Evolutionary conservation across 352 stramenopile genomes (phyloP), one percentile per base, ranked within the genome.

Genomic region (Phytophthora megakarya): DNA sequence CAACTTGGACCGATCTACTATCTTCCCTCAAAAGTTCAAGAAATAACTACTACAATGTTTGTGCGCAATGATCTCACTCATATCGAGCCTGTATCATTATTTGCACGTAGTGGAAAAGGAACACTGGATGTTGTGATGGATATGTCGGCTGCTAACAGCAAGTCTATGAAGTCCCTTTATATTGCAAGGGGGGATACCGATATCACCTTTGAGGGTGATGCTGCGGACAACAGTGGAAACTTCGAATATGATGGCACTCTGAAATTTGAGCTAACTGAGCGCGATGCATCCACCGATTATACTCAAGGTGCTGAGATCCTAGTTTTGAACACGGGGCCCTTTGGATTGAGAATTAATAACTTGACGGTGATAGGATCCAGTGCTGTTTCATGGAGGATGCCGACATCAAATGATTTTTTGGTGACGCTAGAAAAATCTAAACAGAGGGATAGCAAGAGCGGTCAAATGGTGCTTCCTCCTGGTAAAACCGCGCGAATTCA

Each of bases 41-140:
- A 74, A 35, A 50, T 84, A 12, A 39, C 58, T 16, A 66, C 65
- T 0, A 66, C 26, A 23, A 33, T 89, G 4, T 91, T 75, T 55
- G 68, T 91, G 11, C 82, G 82, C 23, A 89, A 87, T 43, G 62
- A 80, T 37, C 70, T 91, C n/a, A 84, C 82, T 2, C 82, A 91
- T 48, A 79, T 91, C 22, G 82, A 91, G 46, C 55, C 70, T 12
- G 39, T 89, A 6, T 21, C 28, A 2, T 39, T 91, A 18, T 16
- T 61, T 23, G 82, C 76, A 6, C 53, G 42, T 2, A 88, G 78
- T 60, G 82, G 76, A 1, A 66, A 74, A 59, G 81, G 78, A 4
- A 56, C 51, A 2, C 44, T 90, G 9, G 44, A 43, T 1, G 9
- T 88, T 5, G 30, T 28, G 25, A 35, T 73, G 39, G 39, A 67